phyloP scores from a whole-genome alignment of 768 basidiomycete species.

The Austroboletus festivus region DNA sequence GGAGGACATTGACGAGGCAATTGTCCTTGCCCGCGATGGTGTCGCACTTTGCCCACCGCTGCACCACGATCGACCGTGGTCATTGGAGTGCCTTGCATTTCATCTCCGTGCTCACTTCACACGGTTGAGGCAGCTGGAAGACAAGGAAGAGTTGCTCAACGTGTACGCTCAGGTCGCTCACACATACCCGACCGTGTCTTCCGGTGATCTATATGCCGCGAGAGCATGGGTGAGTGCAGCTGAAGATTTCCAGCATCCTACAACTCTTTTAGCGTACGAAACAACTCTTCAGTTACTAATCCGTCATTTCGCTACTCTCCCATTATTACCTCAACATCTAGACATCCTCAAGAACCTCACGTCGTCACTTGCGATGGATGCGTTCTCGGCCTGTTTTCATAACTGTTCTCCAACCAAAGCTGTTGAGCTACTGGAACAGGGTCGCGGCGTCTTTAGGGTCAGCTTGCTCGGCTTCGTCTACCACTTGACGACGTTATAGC shows the following conservation, averaged over 20 bases:
- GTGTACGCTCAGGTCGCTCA: neutral
- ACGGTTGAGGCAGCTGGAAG: neutral
- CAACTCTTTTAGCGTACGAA: neutral
- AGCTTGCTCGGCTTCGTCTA: neutral
- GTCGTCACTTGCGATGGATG: neutral
- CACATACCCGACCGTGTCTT: neutral
- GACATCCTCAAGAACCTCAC: neutral
- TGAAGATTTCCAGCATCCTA: neutral
- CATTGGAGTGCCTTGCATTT: neutral
- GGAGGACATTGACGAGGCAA: neutral
- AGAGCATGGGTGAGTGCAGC: neutral
- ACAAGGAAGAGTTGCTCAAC: neutral
- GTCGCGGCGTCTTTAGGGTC: neutral
- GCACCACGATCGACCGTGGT: neutral
- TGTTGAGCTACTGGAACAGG: neutral
- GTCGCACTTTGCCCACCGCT: neutral
- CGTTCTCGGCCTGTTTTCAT: neutral
- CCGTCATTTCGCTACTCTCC: neutral
- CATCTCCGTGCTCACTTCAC: neutral
- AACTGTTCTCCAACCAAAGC: neutral
- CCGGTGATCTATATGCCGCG: neutral
- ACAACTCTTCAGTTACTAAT: neutral
- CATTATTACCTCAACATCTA: neutral
- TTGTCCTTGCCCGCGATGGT: neutral
- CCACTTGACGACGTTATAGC: neutral